Evolutionary conservation across 2,329 filamentous ascomycete species (phyloP).

Genomic region (Phialemoniopsis sp.): DNA sequence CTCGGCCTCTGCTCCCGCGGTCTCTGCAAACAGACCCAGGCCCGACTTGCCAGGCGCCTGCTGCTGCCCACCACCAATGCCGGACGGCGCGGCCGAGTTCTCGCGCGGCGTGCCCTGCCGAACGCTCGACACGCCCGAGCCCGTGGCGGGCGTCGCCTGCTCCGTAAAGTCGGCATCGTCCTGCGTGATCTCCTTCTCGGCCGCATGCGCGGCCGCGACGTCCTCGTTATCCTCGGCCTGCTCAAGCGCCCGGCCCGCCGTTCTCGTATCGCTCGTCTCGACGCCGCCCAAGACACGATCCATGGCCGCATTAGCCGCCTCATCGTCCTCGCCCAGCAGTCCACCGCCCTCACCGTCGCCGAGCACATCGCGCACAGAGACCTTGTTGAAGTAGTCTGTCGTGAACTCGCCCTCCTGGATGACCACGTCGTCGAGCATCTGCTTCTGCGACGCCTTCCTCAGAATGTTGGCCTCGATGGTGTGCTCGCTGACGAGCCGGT

Average conservation of each 20-base stretch:
- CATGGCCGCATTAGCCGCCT: constrained; percentile 77
- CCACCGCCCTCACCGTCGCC: constrained; percentile 46
- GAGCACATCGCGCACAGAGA: constrained; percentile 66
- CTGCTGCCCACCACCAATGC: constrained; percentile 6
- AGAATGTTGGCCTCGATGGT: constrained; percentile 98
- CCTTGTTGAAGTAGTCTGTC: constrained; percentile 88
- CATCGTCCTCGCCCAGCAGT: constrained; percentile 55
- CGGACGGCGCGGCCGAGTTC: constrained; percentile 22
- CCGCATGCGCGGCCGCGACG: constrained; percentile 78
- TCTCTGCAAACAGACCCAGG: constrained; percentile 30
- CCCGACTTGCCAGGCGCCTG: constrained; percentile 20
- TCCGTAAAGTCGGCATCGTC: constrained; percentile 85
- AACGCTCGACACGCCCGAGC: constrained; percentile 43
- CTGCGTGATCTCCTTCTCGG: constrained; percentile 83
- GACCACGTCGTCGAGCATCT: constrained; percentile 95
- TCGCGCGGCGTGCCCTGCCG: constrained; percentile 47
- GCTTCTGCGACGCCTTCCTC: constrained; percentile 94
- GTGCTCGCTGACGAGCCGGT: constrained; percentile 86
- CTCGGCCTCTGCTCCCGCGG: constrained; percentile 18
- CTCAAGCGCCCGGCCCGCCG: constrained; percentile 71
- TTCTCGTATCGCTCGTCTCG: constrained; percentile 55
- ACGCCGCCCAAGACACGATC: constrained; percentile 74
- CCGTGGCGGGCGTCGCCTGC: constrained; percentile 34
- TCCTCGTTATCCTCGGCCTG: constrained; percentile 92
- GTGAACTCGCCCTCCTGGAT: constrained; percentile 98